Evolutionary conservation across 75 land plant genomes (phyloP).

Genomic region (Sequoia sempervirens): DNA sequence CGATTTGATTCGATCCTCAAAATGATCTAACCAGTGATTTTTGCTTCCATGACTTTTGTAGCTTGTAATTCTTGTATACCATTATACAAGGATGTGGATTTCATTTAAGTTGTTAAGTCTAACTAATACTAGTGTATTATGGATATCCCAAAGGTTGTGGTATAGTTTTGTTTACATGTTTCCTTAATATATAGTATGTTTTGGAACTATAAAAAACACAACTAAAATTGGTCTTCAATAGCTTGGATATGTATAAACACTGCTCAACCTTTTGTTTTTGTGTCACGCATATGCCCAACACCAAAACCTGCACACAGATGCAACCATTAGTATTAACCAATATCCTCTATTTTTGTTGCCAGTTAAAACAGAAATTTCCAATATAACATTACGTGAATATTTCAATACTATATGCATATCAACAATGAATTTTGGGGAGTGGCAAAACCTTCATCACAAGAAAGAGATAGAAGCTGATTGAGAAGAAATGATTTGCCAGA

Average conservation of each 20-base stretch:
- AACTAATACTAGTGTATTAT: not conserved
- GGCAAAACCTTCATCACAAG: conserved; percentile 76
- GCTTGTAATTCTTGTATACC: not conserved
- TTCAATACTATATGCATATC: not conserved
- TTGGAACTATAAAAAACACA: not conserved
- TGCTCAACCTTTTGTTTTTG: conserved; percentile 73
- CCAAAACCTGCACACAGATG: conserved; percentile 64
- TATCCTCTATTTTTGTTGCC: not conserved
- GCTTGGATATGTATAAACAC: not conserved
- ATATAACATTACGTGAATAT: not conserved
- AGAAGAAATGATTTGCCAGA: conserved; percentile 93
- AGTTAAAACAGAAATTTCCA: not conserved
- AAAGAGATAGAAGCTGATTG: conserved; percentile 79
- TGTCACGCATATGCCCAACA: conserved; percentile 93
- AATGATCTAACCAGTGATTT: not conserved
- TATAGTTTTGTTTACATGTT: not conserved
- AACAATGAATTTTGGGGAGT: not conserved
- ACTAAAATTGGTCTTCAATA: not conserved
- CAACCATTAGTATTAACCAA: not conserved
- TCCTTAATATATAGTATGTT: not conserved
- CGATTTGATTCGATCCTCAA: too few relatives aligned
- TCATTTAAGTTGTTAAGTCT: not conserved
- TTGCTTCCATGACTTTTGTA: not conserved
- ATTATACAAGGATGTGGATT: not conserved
- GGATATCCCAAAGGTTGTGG: not conserved